Percentiles rank a stretch among this genome's conserved stretches.
phyloP scores from a whole-genome alignment of 108 stramenopile genomes.

The Nannochloropsis salina region DNA sequence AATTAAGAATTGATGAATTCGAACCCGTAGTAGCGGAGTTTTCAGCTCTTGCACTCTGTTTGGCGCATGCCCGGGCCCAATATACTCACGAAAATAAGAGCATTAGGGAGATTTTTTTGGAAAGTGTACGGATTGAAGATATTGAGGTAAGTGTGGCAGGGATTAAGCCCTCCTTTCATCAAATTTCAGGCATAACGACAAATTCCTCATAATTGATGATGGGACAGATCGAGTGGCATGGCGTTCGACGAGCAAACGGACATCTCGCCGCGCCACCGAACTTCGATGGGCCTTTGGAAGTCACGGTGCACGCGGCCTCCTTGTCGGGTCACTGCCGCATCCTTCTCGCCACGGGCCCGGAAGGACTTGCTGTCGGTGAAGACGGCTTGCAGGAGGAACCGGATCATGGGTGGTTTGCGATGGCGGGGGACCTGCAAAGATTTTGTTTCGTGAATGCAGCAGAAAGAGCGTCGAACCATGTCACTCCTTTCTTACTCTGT shows the following conservation, averaged over 20 bases:
- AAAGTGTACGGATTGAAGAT: background rate
- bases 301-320: constrained; percentile 6
- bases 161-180: too few relatives aligned
- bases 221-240: background rate
- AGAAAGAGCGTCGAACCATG: background rate
- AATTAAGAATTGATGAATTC: constrained; percentile 5
- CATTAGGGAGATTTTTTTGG: background rate
- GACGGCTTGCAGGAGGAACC: constrained; percentile 8
- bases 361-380: constrained; percentile 10
- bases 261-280: background rate
- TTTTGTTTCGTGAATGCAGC: background rate
- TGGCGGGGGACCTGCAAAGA: background rate
- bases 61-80: background rate
- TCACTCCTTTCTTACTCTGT: background rate
- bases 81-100: background rate
- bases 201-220: background rate
- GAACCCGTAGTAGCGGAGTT: background rate
- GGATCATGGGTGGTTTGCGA: background rate
- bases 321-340: constrained; percentile 9
- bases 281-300: background rate
- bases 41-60: background rate
- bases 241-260: background rate
- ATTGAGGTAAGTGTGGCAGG: background rate
- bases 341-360: background rate
- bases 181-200: too few relatives aligned